A percentile compares a stretch with the other conserved stretches of the same genome.
These are phyloP conservation scores for Xylariaceae sp. DNA, from an alignment of 2,329 filamentous ascomycete species.

Conservation along the genomic window DNA sequence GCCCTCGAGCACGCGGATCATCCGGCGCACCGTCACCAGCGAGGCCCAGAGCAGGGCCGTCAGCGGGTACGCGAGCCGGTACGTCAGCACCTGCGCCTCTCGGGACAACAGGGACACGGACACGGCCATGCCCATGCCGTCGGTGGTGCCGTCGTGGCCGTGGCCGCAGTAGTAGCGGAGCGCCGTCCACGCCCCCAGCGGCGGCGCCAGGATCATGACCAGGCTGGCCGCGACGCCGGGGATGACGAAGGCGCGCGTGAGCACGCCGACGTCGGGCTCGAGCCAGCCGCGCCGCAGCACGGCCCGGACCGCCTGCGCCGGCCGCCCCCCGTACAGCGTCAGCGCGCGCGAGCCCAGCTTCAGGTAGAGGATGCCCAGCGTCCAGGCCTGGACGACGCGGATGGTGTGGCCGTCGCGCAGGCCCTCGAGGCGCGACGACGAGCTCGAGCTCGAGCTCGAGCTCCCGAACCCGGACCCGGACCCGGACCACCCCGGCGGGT, in stretches of 20 bases:
- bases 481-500: constrained; percentile 22
- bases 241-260: constrained; percentile 81
- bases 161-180: constrained; percentile 27
- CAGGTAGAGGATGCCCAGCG: constrained; percentile 81
- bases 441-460: constrained; percentile 11
- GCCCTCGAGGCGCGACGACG: constrained; percentile 20
- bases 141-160: no score
- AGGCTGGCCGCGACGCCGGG: constrained; percentile 59
- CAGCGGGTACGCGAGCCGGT: constrained; percentile 63
- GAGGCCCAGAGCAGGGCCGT: constrained; percentile 42
- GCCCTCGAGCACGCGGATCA: constrained; percentile 55
- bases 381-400: constrained; percentile 89
- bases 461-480: no score
- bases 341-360: constrained; percentile 69
- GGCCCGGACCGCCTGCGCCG: constrained; percentile 65
- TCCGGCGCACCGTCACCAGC: constrained; percentile 38
- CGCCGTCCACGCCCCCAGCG: constrained; percentile 46
- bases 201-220: constrained; percentile 57
- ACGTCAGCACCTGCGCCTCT: constrained; percentile 30
- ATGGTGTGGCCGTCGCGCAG: constrained; percentile 54
- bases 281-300: constrained; percentile 70
- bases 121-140: no score
- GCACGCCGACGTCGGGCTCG: constrained; percentile 67
- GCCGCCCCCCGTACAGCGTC: constrained; percentile 58
- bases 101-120: constrained; percentile 10